phyloP scores from a whole-genome alignment of 2,329 filamentous ascomycete species.

The Nannizzia gypsea region DNA sequence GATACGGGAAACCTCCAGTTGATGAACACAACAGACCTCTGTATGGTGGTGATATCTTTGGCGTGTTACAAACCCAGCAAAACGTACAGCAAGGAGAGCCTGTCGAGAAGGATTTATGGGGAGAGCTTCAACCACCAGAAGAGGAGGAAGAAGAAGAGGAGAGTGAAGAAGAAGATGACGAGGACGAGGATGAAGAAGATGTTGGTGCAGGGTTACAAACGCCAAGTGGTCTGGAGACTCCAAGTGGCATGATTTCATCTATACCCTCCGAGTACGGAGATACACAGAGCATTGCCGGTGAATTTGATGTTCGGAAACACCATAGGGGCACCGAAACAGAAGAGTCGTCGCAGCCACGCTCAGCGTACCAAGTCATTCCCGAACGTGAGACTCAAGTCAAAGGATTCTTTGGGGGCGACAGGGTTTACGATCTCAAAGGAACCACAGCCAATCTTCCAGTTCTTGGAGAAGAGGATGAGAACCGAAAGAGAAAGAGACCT shows the following conservation, averaged over 20 bases:
- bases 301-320: constrained; percentile 84
- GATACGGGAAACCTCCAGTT: constrained; percentile 89
- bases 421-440: constrained; percentile 74
- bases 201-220: constrained; percentile 57
- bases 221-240: constrained; percentile 66
- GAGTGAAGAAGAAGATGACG: constrained; percentile 60
- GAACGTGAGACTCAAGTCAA: constrained; percentile 75
- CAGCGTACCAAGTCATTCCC: constrained; percentile 79
- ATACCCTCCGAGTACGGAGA: constrained; percentile 68
- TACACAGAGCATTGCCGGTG: constrained; percentile 65
- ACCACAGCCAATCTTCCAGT: constrained; percentile 52
- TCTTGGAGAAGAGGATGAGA: constrained; percentile 67
- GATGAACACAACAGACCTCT: constrained; percentile 86
- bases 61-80: constrained; percentile 54
- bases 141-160: constrained; percentile 55
- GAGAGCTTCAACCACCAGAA: constrained; percentile 70
- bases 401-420: constrained; percentile 93
- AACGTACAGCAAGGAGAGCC: constrained; percentile 59
- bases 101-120: constrained; percentile 81
- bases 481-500: constrained; percentile 81
- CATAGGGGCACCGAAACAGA: constrained; percentile 80
- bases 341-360: constrained; percentile 59
- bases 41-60: constrained; percentile 91
- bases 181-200: constrained; percentile 53
- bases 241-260: constrained; percentile 66